Evolutionary conservation across 306 rosid genomes (phyloP).

Genomic region (Cicer chorassanicum): DNA sequence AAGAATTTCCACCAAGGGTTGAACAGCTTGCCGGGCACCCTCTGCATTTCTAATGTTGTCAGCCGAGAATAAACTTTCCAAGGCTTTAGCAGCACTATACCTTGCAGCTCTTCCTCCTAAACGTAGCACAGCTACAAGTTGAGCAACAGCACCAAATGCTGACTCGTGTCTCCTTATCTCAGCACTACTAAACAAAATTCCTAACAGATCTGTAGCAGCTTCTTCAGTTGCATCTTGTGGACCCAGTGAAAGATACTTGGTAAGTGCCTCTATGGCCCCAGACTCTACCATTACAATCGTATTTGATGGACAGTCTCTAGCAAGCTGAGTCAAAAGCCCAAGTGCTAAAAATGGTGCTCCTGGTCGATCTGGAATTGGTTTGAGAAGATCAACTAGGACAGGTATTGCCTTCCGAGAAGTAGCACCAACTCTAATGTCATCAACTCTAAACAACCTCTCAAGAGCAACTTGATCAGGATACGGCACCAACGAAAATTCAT

Average conservation of each 20-base stretch:
- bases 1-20: constrained; percentile 97
- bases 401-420: constrained; percentile 98
- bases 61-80: constrained; percentile 92
- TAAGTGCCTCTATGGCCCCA: constrained; percentile 93
- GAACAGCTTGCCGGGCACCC: constrained; percentile 87
- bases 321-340: constrained; percentile 84
- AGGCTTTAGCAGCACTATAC: constrained; percentile 94
- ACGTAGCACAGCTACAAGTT: constrained; percentile 94
- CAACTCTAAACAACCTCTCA: constrained; percentile 96
- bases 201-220: constrained; percentile 97
- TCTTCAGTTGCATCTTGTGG: constrained; percentile 99
- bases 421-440: constrained; percentile 97
- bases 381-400: constrained; percentile 94
- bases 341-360: constrained; percentile 97
- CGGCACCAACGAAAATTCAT: constrained; percentile 79
- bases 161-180: constrained; percentile 92
- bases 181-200: constrained; percentile 89
- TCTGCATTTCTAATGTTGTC: constrained; percentile 96
- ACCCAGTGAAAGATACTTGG: constrained; percentile 92
- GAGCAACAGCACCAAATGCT: constrained; percentile 94
- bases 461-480: constrained; percentile 96
- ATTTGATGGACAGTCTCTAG: constrained; percentile 88
- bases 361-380: constrained; percentile 98
- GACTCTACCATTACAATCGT: constrained; percentile 92
- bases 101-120: constrained; percentile 98